Base-by-base conservation (phyloP, 345 rosid genomes). In the Reutealis trisperma region DNA sequence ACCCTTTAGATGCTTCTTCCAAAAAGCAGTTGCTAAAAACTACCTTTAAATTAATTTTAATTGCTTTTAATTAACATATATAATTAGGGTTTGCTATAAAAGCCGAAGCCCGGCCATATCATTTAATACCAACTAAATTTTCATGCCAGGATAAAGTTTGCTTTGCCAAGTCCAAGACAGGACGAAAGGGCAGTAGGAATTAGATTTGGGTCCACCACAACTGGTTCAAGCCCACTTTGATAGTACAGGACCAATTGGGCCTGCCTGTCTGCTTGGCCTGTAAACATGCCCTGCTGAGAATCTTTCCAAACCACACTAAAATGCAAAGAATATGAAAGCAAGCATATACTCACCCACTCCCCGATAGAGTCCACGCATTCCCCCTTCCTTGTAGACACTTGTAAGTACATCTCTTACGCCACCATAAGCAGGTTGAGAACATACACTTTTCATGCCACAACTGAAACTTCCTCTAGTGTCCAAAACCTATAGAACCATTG, bases 321-420 rank as follows among this genome's bases (percentile, higher is more conserved):
- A 27, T 34, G 25, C 42, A 7, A 41, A 66, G 25, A 63, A 72
- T n/a, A 51, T 44, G 5, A 70, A 79, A 41, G 30, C 25, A 70
- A 75, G 32, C 32, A 52, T n/a, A 67, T 61, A 74, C 86, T n/a
- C 82, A 94, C 98, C 97, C 79, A 94, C 82, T 76, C 99, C 99
- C 54, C 98, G 86, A 82, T 95, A 95, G 34, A 95, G 82, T 64
- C 84, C 94, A 55, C 94, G 98, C 24, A 85, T 73, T 73, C 98
- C 94, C 71, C 92, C 99, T 88, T 89, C 96, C 86, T 83, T 90
- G 84, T 90, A 93, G 78, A 92, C 92, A 74, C 83, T 84, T 66
- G 86, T 61, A 72, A 95, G 90, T 72, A 93, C 98, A 78, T 90
- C 92, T 78, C 83, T 88, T 73, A 95, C 85, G 61, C 98, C 96